phyloP scores from a whole-genome alignment of 1,284 basidiomycete genomes.

The Trametes versicolor region DNA sequence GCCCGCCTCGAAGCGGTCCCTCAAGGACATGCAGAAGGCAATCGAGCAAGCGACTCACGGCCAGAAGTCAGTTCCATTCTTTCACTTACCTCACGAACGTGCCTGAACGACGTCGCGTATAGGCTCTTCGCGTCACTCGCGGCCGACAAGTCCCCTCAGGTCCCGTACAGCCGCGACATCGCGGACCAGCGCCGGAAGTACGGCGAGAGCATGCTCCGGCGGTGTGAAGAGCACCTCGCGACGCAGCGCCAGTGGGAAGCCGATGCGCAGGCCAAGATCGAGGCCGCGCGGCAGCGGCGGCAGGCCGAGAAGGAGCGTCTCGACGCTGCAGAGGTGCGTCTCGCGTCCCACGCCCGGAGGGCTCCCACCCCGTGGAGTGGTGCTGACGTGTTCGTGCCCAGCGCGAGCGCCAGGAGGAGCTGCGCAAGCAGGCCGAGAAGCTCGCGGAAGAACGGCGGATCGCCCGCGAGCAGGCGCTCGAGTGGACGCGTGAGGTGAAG shows the following conservation, averaged over 20 bases:
- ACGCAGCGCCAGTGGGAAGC: slow-evolving; percentile 81
- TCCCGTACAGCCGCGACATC: slow-evolving; percentile 89
- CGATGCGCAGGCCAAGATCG: slow-evolving; percentile 77
- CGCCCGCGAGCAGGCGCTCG: slow-evolving; percentile 82
- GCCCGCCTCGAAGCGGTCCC: slow-evolving; percentile 76
- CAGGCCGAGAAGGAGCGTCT: slow-evolving; percentile 71
- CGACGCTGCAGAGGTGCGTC: slow-evolving; percentile 67
- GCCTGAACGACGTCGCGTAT: neutral
- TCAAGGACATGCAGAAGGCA: slow-evolving; percentile 81
- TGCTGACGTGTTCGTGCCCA: slow-evolving; percentile 39
- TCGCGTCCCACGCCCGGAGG: neutral
- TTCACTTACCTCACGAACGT: neutral
- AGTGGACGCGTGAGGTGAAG: slow-evolving; percentile 75
- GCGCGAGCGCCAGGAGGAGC: slow-evolving; percentile 66
- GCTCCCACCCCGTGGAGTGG: slow-evolving; percentile 2
- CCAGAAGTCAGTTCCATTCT: slow-evolving; percentile 70
- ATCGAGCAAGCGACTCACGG: slow-evolving; percentile 89
- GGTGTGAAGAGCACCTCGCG: slow-evolving; percentile 80
- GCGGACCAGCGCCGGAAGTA: slow-evolving; percentile 91
- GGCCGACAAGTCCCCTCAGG: slow-evolving; percentile 69
- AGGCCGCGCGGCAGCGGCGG: slow-evolving; percentile 74
- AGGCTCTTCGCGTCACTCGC: slow-evolving; percentile 88
- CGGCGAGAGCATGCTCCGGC: slow-evolving; percentile 84
- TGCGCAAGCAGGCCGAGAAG: slow-evolving; percentile 70
- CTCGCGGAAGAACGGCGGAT: slow-evolving; percentile 78